Conservation (phyloP, 805 yeast species). For the Starmerella cellae region DNA sequence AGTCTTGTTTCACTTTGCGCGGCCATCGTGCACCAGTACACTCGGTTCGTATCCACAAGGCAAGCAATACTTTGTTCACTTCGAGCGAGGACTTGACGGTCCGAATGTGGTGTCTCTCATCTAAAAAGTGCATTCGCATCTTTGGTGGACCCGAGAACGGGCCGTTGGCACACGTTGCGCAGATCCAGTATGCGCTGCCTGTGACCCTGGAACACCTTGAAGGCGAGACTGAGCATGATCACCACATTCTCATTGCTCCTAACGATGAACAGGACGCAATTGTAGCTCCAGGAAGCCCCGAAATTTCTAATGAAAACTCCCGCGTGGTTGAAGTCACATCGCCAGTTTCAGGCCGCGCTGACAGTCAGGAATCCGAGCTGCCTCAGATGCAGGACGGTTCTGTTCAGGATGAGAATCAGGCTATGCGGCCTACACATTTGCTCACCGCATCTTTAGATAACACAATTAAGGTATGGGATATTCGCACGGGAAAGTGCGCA, state of each 20-base stretch:
- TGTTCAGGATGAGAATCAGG: constrained; percentile 1
- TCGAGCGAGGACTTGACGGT: constrained; percentile 88
- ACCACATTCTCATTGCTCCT: constrained; percentile 6
- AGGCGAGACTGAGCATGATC: constrained; percentile 30
- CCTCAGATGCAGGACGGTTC: too few species aligned
- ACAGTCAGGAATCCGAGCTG: background rate
- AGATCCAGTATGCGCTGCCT: constrained; percentile 85
- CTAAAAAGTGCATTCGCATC: constrained; percentile 63
- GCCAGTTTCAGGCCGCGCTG: background rate
- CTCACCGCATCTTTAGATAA: constrained; percentile 82
- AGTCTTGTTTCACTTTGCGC: constrained; percentile 82
- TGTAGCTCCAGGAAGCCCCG: background rate
- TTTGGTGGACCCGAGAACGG: constrained; percentile 52
- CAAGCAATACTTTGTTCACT: constrained; percentile 65
- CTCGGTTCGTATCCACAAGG: constrained; percentile 72
- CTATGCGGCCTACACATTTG: constrained; percentile 60
- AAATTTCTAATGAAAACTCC: background rate
- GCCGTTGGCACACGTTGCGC: constrained; percentile 70
- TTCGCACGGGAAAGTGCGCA: constrained; percentile 70
- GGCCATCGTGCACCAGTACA: constrained; percentile 93
- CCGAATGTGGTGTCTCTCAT: constrained; percentile 83
- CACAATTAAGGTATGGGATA: constrained; percentile 88
- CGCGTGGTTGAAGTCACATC: background rate
- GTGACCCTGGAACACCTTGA: constrained; percentile 57
- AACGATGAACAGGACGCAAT: background rate